Evolutionary conservation across 106 monocot species (phyloP), one percentile per base, ranked within the genome.

Genomic region (Dendrobium huoshanense): DNA sequence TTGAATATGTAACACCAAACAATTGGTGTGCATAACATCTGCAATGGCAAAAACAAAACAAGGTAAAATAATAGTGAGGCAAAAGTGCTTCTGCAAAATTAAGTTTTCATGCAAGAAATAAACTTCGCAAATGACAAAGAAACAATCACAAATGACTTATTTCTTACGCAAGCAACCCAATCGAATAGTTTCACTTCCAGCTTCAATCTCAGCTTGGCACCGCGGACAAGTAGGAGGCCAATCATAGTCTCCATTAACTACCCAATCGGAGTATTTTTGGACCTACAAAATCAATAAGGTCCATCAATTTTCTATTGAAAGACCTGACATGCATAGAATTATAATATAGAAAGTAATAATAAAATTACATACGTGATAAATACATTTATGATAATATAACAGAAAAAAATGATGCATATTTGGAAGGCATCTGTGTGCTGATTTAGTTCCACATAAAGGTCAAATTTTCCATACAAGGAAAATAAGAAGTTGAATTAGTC

Each of bases 261-360:
- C 98, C 98, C 98, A 98, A 77, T 95, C 98, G 81, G 98, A 91
- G 72, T 98, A 98, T 41, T 92, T 92, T 76, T 91, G 73, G 18
- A 81, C 81, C 81, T 81, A 59, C 31, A 51, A 68, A 42, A 41
- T 70, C 8, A 80, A 37, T 37, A 37, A 79, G 43, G 19, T 44
- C 20, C 74, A 9, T 44, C 41, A 42, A 20, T 20, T 74, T 41
- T 42, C 43, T 74, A 74, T 44, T 74, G n/a, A 42, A 44, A 74
- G 20, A 11, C 44, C 74, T 41, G n/a, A 20, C 17, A 74, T 42
- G 13, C 1, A 44, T 7, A 20, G 9, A 74, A 72, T 29, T 17
- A 72, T 40, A 74, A 6, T 74, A 44, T 43, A 44, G 5, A 20
- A 44, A 41, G 74, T 74, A n/a, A 43, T n/a, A 11, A 11, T 0